phyloP scores from a whole-genome alignment of 805 yeast species.

The Zygotorulaspora florentina region DNA sequence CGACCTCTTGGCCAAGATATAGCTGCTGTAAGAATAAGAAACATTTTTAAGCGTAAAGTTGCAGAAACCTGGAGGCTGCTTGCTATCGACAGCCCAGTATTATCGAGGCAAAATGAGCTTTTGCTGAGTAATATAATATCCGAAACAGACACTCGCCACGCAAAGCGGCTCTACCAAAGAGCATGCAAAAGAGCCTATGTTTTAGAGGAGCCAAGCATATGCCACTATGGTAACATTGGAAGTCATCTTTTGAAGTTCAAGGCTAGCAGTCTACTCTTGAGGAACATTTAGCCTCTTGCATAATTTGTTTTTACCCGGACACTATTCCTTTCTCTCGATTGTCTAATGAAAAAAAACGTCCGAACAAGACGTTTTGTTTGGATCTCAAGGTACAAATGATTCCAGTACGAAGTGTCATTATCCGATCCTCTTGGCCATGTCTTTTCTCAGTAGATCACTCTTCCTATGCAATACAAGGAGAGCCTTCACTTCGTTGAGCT shows the following conservation, averaged over 20 bases:
- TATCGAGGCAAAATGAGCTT: slow-evolving; percentile 11
- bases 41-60: slow-evolving; percentile 17
- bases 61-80: slow-evolving; percentile 18
- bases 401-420: neutral
- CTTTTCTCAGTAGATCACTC: slow-evolving; percentile 13
- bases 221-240: neutral
- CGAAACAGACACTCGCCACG: slow-evolving; percentile 7
- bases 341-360: neutral
- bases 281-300: slow-evolving; percentile 1
- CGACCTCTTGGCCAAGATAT: slow-evolving; percentile 23
- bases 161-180: slow-evolving; percentile 18
- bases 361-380: too few relatives aligned
- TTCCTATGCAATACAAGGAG: slow-evolving; percentile 16
- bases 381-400: too few relatives aligned
- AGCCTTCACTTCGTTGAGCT: slow-evolving; percentile 14
- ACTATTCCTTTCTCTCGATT: neutral
- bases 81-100: slow-evolving; percentile 20
- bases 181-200: slow-evolving; percentile 21
- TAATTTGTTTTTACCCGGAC: neutral
- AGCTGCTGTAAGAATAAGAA: slow-evolving; percentile 18
- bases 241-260: slow-evolving; percentile 1
- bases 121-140: slow-evolving; percentile 14
- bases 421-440: slow-evolving; percentile 6
- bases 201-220: neutral
- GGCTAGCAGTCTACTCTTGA: slow-evolving; percentile 8